Evolutionary conservation across 768 basidiomycete genomes (phyloP), one percentile per base, ranked within the genome.

Genomic region (Suillus discolor): DNA sequence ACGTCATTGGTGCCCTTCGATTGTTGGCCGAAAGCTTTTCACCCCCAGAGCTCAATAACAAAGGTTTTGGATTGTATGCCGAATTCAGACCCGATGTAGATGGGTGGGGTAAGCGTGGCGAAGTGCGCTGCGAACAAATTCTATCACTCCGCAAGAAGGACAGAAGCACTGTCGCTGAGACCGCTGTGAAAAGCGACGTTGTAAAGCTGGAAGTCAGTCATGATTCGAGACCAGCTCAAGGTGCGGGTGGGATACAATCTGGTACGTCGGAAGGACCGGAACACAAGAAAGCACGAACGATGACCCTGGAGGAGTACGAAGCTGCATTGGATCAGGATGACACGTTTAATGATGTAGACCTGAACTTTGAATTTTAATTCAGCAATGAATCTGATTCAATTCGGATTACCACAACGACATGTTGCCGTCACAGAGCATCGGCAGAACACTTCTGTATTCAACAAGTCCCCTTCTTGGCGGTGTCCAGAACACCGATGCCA

Each of bases 61-160:
- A 82, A 64, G 97, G 90, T 11, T 96, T 91, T 81, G 78, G 83
- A 23, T 81, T 99, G 51, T 99, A 98, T 74, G 85, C 88, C 31
- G 90, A 92, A 20, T 97, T 98, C 76, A 88, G 96, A 65, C 96
- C 96, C 12, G 81, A 82, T 15, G 89, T 88, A 0, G 87, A 87
- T 34, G 88, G 86, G 31, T 99, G 96, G 96, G 96, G 96, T 6
- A 86, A 90, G 74, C 84, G 86, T 64, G 92, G 89, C 4, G 88
- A 93, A 70, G 80, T 97, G 34, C 82, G 82, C 44, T 93, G 91
- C 71, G 81, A 82, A 49, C 86, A 73, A 39, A 90, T 99, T 60
- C 80, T 98, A 39, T 83, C 73, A 23, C 74, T 92, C 65, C 79
- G 88, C 59, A 83, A 82, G 70, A 71, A 72, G 55, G 68, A 54